Conservation (phyloP, 495 filamentous ascomycete genomes). For the Trichoderma orchidacearum region DNA sequence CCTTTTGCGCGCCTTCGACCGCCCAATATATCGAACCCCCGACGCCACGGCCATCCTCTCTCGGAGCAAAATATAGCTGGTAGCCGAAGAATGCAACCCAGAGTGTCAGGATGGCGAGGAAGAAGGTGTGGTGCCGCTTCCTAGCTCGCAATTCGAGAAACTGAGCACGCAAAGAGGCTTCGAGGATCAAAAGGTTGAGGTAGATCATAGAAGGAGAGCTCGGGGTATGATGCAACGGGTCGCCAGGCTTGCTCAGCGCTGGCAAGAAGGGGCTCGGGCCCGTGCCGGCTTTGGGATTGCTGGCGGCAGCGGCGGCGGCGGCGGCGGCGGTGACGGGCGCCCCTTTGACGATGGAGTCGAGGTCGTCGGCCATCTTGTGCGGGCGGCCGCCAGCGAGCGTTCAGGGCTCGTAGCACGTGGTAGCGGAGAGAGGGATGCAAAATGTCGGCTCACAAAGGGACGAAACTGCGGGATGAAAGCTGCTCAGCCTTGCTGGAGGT, state of each 20-base stretch:
- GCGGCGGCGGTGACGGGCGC: conserved; percentile 33
- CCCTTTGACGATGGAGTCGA: conserved; percentile 85
- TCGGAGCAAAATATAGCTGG: conserved; percentile 73
- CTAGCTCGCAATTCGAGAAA: conserved; percentile 82
- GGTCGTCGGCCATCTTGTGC: conserved; percentile 34
- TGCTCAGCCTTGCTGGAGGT: neutral
- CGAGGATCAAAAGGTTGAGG: conserved; percentile 92
- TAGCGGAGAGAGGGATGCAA: too few relatives aligned
- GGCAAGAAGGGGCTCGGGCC: conserved; percentile 25
- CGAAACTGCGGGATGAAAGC: neutral
- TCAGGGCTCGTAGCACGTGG: neutral
- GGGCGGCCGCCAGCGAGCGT: neutral
- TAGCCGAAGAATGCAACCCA: conserved; percentile 82
- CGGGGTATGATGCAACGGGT: conserved; percentile 70
- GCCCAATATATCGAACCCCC: conserved; percentile 95
- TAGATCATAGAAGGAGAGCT: conserved; percentile 94
- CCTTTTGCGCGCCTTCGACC: conserved; percentile 73
- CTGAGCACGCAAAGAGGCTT: conserved; percentile 84
- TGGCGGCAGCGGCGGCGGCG: conserved; percentile 17
- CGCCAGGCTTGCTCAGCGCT: conserved; percentile 33
- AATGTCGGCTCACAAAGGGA: too few relatives aligned
- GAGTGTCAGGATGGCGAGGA: conserved; percentile 58
- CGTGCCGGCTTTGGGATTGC: conserved; percentile 13
- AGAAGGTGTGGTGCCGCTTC: conserved; percentile 89
- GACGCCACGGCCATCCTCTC: conserved; percentile 79